Conservation (phyloP, 305 asterid species). For the Salvia sclarea region DNA sequence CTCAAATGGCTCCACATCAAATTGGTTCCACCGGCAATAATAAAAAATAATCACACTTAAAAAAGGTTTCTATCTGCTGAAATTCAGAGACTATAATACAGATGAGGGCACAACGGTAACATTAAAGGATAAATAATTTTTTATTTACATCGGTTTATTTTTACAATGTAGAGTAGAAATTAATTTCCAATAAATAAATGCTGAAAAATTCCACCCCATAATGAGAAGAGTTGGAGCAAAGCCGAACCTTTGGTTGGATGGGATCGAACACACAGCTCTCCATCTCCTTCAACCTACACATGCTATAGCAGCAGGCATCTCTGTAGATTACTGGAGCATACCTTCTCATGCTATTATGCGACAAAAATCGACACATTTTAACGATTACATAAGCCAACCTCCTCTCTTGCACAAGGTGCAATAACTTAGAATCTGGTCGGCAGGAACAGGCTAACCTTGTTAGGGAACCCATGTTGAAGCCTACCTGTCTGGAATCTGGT, state of each 20-base stretch:
- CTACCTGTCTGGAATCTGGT: slow-evolving; percentile 55
- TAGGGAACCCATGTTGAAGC: not conserved
- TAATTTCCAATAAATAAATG: not conserved
- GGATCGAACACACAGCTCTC: not conserved
- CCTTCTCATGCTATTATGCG: not conserved
- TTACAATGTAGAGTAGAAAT: not conserved
- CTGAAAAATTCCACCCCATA: slow-evolving; percentile 4
- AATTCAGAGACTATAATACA: slow-evolving; percentile 2
- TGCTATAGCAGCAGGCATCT: not conserved
- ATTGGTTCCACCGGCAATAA: slow-evolving; percentile 1
- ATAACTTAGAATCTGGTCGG: slow-evolving; percentile 10
- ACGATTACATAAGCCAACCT: not conserved
- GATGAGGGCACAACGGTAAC: not conserved
- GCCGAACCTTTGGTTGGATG: not conserved
- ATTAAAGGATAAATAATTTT: slow-evolving; percentile 17
- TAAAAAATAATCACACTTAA: not conserved
- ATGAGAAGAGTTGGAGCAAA: not conserved
- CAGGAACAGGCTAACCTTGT: too few species aligned
- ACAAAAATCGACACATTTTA: not conserved
- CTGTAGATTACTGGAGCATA: slow-evolving; percentile 9
- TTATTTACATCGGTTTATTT: not conserved
- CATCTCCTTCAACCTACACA: not conserved
- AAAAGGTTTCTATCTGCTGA: not conserved
- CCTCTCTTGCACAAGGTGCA: slow-evolving; percentile 20
- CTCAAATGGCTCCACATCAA: not conserved